These are phyloP conservation scores for Alternaria postmessia DNA, from an alignment of 2,329 filamentous ascomycete genomes.

Conservation along the genomic window DNA sequence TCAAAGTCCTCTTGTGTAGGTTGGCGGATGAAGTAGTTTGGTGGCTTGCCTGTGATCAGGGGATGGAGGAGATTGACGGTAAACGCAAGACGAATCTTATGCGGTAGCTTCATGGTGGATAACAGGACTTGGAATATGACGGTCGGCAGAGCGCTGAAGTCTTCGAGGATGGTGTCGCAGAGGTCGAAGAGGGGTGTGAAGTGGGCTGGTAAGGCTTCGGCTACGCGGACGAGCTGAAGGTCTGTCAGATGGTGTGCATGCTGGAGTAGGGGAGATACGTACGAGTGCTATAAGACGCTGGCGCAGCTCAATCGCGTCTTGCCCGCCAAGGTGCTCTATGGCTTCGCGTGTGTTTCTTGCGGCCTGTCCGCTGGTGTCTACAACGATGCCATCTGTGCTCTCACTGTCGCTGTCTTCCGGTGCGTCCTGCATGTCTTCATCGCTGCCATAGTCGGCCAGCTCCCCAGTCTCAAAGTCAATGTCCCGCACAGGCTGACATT, in stretches of 20 bases:
- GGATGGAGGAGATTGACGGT: slow-evolving; percentile 44
- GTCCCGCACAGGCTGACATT: slow-evolving; percentile 66
- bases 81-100: slow-evolving; percentile 59
- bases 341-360: slow-evolving; percentile 26
- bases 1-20: slow-evolving; percentile 44
- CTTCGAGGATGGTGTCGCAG: slow-evolving; percentile 66
- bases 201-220: slow-evolving; percentile 50
- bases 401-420: slow-evolving; percentile 15
- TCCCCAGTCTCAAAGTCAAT: slow-evolving; percentile 63
- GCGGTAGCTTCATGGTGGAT: slow-evolving; percentile 56
- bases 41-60: slow-evolving; percentile 33
- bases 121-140: slow-evolving; percentile 66
- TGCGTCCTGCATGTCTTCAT: slow-evolving; percentile 43
- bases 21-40: slow-evolving; percentile 33
- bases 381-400: slow-evolving; percentile 11
- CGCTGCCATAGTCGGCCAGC: slow-evolving; percentile 62
- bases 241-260: slow-evolving; percentile 21
- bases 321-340: slow-evolving; percentile 45
- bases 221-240: slow-evolving; percentile 48
- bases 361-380: neutral
- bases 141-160: slow-evolving; percentile 66
- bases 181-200: slow-evolving; percentile 64
- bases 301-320: slow-evolving; percentile 68
- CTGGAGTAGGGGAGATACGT: slow-evolving; percentile 26
- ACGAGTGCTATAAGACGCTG: slow-evolving; percentile 69